Base-by-base conservation (phyloP, 805 yeast species). In the Citeromyces nyonsensis region DNA sequence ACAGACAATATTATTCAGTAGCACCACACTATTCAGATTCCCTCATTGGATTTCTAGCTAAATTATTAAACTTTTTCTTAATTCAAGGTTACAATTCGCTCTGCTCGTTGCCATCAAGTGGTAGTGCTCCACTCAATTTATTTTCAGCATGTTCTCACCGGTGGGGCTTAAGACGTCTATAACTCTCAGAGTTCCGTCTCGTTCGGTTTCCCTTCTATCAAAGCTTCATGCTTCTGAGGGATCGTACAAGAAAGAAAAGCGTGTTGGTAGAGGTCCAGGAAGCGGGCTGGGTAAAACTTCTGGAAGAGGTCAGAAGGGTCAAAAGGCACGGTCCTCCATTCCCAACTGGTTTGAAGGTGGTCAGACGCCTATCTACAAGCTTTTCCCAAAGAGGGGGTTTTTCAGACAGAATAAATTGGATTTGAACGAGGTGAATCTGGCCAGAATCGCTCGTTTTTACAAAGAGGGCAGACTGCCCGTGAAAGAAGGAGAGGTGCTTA, bases 321-420 rank as follows among this genome's bases (percentile, higher is more conserved):
- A 88, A 54, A 88, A 88, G 59, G 95, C 97, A 8, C 73, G 97
- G 57, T 81, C 88, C 26, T 70, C 76, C 28, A 88, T 88, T 22
- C 88, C 85, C 35, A 71, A 79, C 37, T 83, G 94, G 88, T 84
- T 88, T 51, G 98, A 91, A 63, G 98, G 98, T 72, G 97, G 98
- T 52, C 98, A 91, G 53, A 91, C 97, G 2, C 97, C 96, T 15
- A 73, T 78, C 49, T 73, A 73, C 54, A 69, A 80, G 54, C 59
- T 80, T 42, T 74, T 83, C 56, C 94, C 96, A 42, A 88, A 88
- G 51, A 62, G 77, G 38, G 97, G 97, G 6, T 85, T 85, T 60
- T 73, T 69, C 44, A 71, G 83, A 51, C 69, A 66, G 15, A 72
- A 68, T 44, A 66, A 66, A 31, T 56, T 56, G 37, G 65, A 64